Conservation (phyloP, 176 grass and related monocot species). For the Raddia distichophylla region DNA sequence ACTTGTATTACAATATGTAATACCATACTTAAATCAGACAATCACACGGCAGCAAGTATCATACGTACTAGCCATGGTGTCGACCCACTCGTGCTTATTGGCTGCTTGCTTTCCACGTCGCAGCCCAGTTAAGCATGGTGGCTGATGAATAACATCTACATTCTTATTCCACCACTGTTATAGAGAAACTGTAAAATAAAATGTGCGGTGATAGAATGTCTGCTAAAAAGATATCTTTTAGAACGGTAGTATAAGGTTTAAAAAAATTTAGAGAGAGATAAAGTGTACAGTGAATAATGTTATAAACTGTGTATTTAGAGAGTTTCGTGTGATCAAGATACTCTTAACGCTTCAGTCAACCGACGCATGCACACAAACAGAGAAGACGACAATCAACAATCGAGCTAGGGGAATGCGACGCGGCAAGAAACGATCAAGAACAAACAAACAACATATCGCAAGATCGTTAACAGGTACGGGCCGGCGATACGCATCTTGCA, state of each 20-base stretch:
- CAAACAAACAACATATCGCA: neutral
- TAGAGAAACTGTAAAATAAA: too few species aligned
- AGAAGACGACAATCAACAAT: neutral
- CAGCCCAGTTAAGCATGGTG: neutral
- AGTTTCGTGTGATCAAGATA: too few species aligned
- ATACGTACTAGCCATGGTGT: neutral
- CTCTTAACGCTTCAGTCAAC: neutral
- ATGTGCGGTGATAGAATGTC: too few species aligned
- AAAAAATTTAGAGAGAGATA: too few species aligned
- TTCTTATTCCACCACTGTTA: too few species aligned
- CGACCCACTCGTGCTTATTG: neutral
- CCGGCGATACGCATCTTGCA: neutral
- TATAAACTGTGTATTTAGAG: too few species aligned
- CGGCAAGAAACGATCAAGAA: neutral
- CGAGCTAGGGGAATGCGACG: neutral
- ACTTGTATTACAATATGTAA: slow-evolving; percentile 22
- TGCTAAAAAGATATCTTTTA: too few species aligned
- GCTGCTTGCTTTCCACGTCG: neutral
- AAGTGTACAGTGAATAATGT: too few species aligned
- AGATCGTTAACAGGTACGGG: neutral
- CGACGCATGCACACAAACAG: neutral
- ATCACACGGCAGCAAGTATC: slow-evolving; percentile 14
- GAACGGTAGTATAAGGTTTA: too few species aligned
- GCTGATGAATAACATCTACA: neutral
- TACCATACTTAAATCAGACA: neutral